phyloP scores from a whole-genome alignment of 2,329 filamentous ascomycete genomes.

The Pseudogymnoascus sp. region DNA sequence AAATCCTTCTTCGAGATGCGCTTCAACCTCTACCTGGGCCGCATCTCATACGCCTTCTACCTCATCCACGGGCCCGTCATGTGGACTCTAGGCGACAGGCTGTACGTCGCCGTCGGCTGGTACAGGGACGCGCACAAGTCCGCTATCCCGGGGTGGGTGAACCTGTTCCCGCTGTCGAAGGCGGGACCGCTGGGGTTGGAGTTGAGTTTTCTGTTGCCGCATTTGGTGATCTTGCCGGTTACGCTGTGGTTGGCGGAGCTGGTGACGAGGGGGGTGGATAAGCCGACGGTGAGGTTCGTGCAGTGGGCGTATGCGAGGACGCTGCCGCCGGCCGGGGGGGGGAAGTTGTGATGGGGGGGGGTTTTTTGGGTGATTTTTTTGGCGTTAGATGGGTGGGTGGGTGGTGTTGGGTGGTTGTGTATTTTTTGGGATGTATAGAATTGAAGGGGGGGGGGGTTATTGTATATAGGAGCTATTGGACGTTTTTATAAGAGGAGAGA shows the following conservation, averaged over 20 bases:
- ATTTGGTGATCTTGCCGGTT: slow-evolving; percentile 25
- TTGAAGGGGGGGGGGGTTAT: background rate
- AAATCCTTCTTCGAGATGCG: slow-evolving; percentile 47
- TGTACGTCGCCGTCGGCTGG: slow-evolving; percentile 56
- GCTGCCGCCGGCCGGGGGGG: slow-evolving; percentile 20
- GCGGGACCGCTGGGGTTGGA: slow-evolving; percentile 17
- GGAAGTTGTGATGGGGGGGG: slow-evolving; percentile 1
- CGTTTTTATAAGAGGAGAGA: background rate
- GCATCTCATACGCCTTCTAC: slow-evolving; percentile 54
- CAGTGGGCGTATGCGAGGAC: slow-evolving; percentile 34
- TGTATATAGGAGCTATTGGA: background rate
- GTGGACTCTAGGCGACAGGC: slow-evolving; percentile 49
- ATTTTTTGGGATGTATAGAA: background rate
- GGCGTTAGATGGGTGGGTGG: background rate
- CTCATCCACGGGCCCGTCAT: slow-evolving; percentile 56
- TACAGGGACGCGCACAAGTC: slow-evolving; percentile 26
- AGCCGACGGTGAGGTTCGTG: background rate
- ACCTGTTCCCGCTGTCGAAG: background rate
- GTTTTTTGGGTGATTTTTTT: too few species aligned
- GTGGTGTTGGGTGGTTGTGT: background rate
- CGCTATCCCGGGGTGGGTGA: background rate
- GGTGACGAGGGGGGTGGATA: slow-evolving; percentile 1
- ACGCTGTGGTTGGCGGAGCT: background rate
- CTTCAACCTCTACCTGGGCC: slow-evolving; percentile 53
- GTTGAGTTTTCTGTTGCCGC: slow-evolving; percentile 44